Evolutionary conservation across 1,139 yeast genomes (phyloP), one percentile per base, ranked within the genome.

Genomic region (Geotrichum aggregatum): DNA sequence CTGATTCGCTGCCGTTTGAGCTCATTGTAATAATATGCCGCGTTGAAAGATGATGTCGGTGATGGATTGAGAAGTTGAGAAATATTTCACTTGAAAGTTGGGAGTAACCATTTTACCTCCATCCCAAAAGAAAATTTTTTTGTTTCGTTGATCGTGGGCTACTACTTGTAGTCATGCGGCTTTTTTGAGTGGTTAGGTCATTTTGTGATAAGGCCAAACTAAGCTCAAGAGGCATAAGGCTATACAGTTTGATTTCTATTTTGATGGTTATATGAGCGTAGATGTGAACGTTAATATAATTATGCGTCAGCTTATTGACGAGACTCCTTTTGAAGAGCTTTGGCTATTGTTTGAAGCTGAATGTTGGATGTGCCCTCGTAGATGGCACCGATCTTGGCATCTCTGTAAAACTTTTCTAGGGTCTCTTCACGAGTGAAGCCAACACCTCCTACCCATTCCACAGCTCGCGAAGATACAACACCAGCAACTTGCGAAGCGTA

Each of bases 361-460:
- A 73, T 73, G 59, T 73, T 73, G 34, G 74, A 63, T 18, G 76
- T 73, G 26, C 76, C 76, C 58, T 73, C 76, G 58, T 73, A 73
- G 50, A 73, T 73, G n/a, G 76, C 68, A 30, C 76, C 76, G 55
- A 73, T 73, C 71, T 73, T 73, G 24, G 76, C 63, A 55, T 73
- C 76, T 45, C 76, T 65, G 63, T 67, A 73, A 60, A 70, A 73
- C 66, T 73, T 73, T 63, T 73, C 76, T 35, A 71, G 62, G 14
- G 60, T 59, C 54, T 71, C 74, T 34, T 73, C 76, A 40, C 76
- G 66, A 24, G 76, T 73, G 63, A 72, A 73, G 18, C 76, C 76
- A 18, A 73, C 75, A 30, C 76, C 76, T 21, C 76, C 76, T 75
- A 73, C 72, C 74, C 76, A 74, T 58, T 73, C 76, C 18, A 73